Conservation (phyloP, 768 basidiomycete genomes). For the Tephrocybe sp. region DNA sequence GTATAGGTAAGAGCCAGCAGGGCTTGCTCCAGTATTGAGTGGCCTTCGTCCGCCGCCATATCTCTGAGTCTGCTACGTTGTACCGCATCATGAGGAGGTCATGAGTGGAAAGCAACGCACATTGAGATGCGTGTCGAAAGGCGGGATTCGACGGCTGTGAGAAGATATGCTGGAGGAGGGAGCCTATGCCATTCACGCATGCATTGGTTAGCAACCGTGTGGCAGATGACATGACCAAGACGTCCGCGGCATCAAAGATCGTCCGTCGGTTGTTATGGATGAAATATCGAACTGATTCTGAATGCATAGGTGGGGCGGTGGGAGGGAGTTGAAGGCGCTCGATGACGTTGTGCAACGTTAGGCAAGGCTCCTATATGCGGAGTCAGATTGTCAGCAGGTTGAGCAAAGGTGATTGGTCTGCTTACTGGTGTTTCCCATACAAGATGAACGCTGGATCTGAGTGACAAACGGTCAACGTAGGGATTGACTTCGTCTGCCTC, state of each 20-base stretch:
- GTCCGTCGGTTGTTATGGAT: neutral
- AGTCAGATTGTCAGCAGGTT: too few relatives aligned
- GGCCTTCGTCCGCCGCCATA: conserved; percentile 20
- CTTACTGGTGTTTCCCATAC: too few relatives aligned
- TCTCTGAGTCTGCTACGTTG: conserved; percentile 11
- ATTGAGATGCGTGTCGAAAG: neutral
- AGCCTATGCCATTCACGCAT: conserved; percentile 25
- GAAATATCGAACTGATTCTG: too few relatives aligned
- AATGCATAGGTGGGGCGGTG: neutral
- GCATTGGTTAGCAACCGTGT: conserved; percentile 20
- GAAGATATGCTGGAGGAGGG: conserved; percentile 13
- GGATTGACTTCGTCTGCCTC: too few relatives aligned
- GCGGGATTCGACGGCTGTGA: neutral
- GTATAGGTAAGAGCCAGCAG: conserved; percentile 38
- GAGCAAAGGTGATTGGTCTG: too few relatives aligned
- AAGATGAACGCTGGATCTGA: too few relatives aligned
- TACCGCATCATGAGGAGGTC: conserved; percentile 12
- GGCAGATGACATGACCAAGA: neutral
- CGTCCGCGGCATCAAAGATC: neutral
- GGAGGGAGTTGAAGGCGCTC: neutral
- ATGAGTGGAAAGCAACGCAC: neutral
- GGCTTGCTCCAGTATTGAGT: conserved; percentile 28
- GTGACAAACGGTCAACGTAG: too few relatives aligned
- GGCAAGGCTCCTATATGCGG: too few relatives aligned
- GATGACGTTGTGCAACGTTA: too few relatives aligned